These are phyloP conservation scores for Solanum aculeatissimum DNA, from an alignment of 305 asterid genomes.

Conservation along the genomic window DNA sequence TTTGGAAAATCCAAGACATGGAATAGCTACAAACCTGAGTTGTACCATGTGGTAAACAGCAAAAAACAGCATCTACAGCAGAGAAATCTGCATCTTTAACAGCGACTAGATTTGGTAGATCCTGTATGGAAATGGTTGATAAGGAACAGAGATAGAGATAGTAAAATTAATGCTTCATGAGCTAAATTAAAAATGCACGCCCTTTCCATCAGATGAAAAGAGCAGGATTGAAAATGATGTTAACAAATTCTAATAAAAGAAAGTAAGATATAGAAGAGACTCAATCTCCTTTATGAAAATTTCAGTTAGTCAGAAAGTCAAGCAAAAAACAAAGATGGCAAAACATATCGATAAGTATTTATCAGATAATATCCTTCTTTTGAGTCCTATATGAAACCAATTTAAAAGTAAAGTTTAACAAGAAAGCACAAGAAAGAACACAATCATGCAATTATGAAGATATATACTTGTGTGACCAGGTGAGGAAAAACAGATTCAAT, in stretches of 20 bases:
- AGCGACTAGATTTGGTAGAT: conserved; percentile 68
- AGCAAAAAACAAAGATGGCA: not conserved
- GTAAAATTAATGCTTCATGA: not conserved
- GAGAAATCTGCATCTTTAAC: conserved; percentile 80
- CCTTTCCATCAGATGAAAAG: not conserved
- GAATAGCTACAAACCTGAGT: conserved; percentile 49
- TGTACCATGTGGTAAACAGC: conserved; percentile 94
- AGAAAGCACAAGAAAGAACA: not conserved
- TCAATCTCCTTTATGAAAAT: not conserved
- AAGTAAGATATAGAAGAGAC: not conserved
- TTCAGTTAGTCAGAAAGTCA: not conserved
- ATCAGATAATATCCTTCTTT: not conserved
- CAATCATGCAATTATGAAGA: not conserved
- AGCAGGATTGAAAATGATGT: not conserved
- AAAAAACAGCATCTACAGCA: conserved; percentile 75
- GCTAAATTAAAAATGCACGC: not conserved
- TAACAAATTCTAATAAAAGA: not conserved
- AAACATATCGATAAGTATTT: not conserved
- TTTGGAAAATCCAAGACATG: not conserved
- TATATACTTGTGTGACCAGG: conserved; percentile 52
- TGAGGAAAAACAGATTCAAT: conserved; percentile 90
- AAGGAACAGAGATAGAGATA: not conserved
- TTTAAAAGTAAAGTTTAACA: not conserved
- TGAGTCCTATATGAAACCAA: not conserved
- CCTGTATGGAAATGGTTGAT: conserved; percentile 17